phyloP scores from a whole-genome alignment of 2,329 filamentous ascomycete species.

The Chalaropsis thielavioides region DNA sequence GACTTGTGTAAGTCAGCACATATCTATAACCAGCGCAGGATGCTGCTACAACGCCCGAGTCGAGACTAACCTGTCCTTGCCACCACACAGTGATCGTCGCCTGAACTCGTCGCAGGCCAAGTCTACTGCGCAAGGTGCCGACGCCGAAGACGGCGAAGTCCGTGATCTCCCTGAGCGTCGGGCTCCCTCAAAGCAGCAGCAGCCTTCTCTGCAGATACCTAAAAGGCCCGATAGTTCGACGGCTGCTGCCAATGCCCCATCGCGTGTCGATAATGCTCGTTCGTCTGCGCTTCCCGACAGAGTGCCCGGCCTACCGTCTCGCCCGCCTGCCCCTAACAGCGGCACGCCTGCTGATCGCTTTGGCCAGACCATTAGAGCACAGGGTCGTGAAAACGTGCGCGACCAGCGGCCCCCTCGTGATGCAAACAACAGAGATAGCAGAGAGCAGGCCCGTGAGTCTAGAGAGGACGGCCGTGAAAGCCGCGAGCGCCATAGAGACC shows the following conservation, averaged over 20 bases:
- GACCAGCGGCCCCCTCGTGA: slow-evolving; percentile 11
- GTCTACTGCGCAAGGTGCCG: slow-evolving; percentile 24
- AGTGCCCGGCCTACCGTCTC: slow-evolving; percentile 11
- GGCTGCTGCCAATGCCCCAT: neutral
- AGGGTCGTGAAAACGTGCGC: slow-evolving; percentile 4
- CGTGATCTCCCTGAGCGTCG: slow-evolving; percentile 15
- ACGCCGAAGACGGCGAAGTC: slow-evolving; percentile 61
- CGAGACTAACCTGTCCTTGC: neutral
- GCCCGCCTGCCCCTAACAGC: slow-evolving; percentile 19
- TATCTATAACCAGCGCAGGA: slow-evolving; percentile 2
- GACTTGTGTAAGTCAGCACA: slow-evolving; percentile 21
- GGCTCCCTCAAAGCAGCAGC: slow-evolving; percentile 23
- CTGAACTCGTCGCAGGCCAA: neutral
- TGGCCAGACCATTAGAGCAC: neutral
- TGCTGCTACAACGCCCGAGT: slow-evolving; percentile 16
- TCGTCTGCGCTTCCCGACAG: neutral
- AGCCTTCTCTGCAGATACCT: slow-evolving; percentile 7
- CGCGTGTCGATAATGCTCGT: neutral
- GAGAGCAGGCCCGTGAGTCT: neutral
- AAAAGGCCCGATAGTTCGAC: slow-evolving; percentile 13
- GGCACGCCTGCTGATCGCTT: slow-evolving; percentile 12
- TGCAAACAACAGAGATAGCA: slow-evolving; percentile 3
- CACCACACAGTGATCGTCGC: neutral
- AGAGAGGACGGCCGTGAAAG: slow-evolving; percentile 1
- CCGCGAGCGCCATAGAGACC: slow-evolving; percentile 12